Conservation (phyloP, 139 green algal species). For the Zygnema circumcarinatum region DNA sequence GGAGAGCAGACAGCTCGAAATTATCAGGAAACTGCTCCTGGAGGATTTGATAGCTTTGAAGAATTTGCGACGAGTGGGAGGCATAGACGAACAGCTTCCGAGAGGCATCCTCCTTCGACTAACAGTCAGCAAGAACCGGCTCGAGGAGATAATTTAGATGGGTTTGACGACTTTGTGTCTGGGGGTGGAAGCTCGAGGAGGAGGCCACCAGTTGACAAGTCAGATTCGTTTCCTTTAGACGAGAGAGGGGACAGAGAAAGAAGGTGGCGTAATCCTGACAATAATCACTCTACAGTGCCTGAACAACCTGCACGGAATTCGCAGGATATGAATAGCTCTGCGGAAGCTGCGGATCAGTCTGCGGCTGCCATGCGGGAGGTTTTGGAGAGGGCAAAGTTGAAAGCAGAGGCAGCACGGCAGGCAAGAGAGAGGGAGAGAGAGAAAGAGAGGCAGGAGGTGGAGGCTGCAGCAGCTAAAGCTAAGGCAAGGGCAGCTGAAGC, state of each 20-base stretch:
- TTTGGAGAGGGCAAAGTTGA: constrained; percentile 39
- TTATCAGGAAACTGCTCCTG: neutral
- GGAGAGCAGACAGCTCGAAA: neutral
- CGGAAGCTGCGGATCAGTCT: constrained; percentile 21
- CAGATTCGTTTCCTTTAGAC: neutral
- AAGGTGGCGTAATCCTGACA: neutral
- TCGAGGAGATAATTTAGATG: constrained; percentile 6
- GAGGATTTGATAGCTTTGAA: neutral
- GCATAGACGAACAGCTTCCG: neutral
- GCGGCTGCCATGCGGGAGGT: constrained; percentile 41
- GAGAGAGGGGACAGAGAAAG: neutral
- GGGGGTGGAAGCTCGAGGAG: neutral
- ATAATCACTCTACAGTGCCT: neutral
- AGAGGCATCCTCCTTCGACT: neutral
- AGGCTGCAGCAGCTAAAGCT: neutral
- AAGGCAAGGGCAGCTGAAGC: neutral
- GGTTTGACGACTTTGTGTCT: constrained; percentile 26
- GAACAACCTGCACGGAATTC: neutral
- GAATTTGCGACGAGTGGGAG: neutral
- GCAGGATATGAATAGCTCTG: constrained; percentile 18
- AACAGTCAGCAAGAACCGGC: neutral
- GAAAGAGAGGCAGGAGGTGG: constrained; percentile 34
- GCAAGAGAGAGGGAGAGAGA: constrained; percentile 31
- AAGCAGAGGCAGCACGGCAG: constrained; percentile 29
- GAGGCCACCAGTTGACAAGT: neutral